A percentile compares a stretch with the other conserved stretches of the same genome.
Evolutionary conservation across 768 basidiomycete genomes (phyloP).

Genomic region (Leccinum barrowsii): DNA sequence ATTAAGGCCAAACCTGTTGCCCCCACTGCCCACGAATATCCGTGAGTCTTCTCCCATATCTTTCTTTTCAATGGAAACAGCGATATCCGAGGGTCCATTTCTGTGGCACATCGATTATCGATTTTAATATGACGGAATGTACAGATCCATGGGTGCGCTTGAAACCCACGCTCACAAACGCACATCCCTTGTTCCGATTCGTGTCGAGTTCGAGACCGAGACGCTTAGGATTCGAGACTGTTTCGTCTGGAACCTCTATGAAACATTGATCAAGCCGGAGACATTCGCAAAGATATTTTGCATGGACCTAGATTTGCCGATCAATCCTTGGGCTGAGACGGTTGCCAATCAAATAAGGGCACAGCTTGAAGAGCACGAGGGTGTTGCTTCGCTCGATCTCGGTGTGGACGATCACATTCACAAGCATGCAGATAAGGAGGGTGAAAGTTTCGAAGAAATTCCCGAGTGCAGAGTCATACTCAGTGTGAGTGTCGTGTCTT

Average conservation of each 20-base stretch:
- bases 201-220: conserved; percentile 92
- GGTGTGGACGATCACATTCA: conserved; percentile 36
- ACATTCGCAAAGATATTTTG: conserved; percentile 86
- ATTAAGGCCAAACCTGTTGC: conserved; percentile 57
- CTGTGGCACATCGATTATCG: conserved; percentile 13
- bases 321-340: conserved; percentile 63
- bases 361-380: conserved; percentile 88
- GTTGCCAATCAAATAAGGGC: conserved; percentile 85
- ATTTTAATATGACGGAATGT: conserved; percentile 16
- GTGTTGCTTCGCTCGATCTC: conserved; percentile 74
- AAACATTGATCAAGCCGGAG: conserved; percentile 80
- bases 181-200: conserved; percentile 78
- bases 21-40: conserved; percentile 67
- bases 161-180: conserved; percentile 55
- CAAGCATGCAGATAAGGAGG: conserved; percentile 12
- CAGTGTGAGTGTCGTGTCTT: conserved; percentile 48
- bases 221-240: conserved; percentile 89
- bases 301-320: conserved; percentile 78
- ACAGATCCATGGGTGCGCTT: conserved; percentile 62
- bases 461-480: conserved; percentile 81
- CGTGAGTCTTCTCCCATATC: conserved; percentile 50
- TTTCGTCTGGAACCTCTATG: conserved; percentile 94
- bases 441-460: conserved; percentile 58
- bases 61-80: conserved; percentile 5
- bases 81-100: conserved; percentile 14